These are phyloP conservation scores for Trichomonascaceae sp. DNA, from an alignment of 1,139 yeast genomes.

Conservation along the genomic window DNA sequence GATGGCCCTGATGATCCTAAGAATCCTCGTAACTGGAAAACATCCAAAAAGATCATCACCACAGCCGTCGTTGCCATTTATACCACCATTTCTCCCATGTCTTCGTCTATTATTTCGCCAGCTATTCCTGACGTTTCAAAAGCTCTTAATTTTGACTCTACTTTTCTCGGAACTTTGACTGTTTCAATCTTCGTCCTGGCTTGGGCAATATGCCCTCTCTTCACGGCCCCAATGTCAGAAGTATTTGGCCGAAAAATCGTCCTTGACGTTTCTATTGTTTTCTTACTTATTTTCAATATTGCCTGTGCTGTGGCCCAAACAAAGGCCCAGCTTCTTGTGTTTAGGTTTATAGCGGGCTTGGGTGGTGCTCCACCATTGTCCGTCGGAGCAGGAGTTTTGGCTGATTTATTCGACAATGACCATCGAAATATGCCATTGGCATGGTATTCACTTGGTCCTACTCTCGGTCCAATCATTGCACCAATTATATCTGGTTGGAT, in stretches of 20 bases:
- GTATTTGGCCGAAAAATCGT: constrained; percentile 52
- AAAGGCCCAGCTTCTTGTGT: constrained; percentile 50
- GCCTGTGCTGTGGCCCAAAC: constrained; percentile 53
- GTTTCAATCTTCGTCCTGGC: constrained; percentile 57
- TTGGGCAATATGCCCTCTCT: constrained; percentile 57
- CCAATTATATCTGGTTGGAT: constrained; percentile 55
- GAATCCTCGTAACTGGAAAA: constrained; percentile 57
- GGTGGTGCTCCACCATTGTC: constrained; percentile 63
- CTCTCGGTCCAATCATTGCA: constrained; percentile 57
- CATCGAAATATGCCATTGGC: constrained; percentile 55
- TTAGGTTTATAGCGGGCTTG: constrained; percentile 55
- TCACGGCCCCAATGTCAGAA: constrained; percentile 58
- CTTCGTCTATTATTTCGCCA: constrained; percentile 56
- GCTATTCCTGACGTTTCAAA: constrained; percentile 45
- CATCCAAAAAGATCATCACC: constrained; percentile 37
- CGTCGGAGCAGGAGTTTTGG: constrained; percentile 67
- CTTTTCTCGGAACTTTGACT: constrained; percentile 41
- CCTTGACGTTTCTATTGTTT: constrained; percentile 45
- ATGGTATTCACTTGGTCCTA: constrained; percentile 52
- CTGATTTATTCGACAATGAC: constrained; percentile 52
- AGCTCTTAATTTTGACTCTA: constrained; percentile 38
- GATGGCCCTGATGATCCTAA: constrained; percentile 55
- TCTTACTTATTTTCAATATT: constrained; percentile 47
- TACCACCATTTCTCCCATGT: constrained; percentile 52
- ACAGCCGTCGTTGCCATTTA: constrained; percentile 47